Conservation (phyloP, 495 filamentous ascomycete genomes). For the Geopyxis carbonaria region DNA sequence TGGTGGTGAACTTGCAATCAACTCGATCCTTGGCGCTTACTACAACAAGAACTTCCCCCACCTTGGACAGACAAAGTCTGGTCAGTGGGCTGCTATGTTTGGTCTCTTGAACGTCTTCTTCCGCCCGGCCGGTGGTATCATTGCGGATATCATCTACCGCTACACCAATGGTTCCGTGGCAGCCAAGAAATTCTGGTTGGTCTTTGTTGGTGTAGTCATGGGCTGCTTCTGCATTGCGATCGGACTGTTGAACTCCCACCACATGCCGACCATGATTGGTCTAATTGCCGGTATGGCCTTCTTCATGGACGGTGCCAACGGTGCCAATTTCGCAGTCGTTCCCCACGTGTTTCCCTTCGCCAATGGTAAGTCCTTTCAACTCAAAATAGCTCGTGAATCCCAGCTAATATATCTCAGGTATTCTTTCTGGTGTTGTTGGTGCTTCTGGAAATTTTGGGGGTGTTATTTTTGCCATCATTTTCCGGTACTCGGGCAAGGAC, state of each 20-base stretch:
- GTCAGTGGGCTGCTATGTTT: constrained; percentile 68
- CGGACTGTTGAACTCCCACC: constrained; percentile 44
- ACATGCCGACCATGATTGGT: constrained; percentile 52
- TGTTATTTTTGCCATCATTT: constrained; percentile 70
- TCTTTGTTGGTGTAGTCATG: constrained; percentile 42
- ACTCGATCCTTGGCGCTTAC: constrained; percentile 64
- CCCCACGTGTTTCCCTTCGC: constrained; percentile 69
- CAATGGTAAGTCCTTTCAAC: constrained; percentile 35
- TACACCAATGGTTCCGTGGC: constrained; percentile 40
- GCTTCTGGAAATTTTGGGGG: constrained; percentile 72
- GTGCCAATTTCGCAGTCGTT: constrained; percentile 68
- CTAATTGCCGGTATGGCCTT: constrained; percentile 57
- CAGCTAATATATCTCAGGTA: constrained; percentile 26
- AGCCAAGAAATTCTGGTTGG: constrained; percentile 60
- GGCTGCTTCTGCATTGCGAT: constrained; percentile 55
- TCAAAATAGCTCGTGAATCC: background rate
- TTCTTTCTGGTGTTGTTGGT: constrained; percentile 62
- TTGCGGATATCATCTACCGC: constrained; percentile 57
- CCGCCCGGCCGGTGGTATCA: constrained; percentile 55
- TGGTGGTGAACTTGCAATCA: constrained; percentile 71
- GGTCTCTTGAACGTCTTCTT: constrained; percentile 68
- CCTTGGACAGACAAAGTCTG: constrained; percentile 54
- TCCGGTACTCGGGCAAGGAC: constrained; percentile 51
- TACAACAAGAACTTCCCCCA: constrained; percentile 59
- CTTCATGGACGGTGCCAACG: constrained; percentile 73